Base-by-base conservation (phyloP, 805 yeast genomes). In the Debaryomyces tyrocola region DNA sequence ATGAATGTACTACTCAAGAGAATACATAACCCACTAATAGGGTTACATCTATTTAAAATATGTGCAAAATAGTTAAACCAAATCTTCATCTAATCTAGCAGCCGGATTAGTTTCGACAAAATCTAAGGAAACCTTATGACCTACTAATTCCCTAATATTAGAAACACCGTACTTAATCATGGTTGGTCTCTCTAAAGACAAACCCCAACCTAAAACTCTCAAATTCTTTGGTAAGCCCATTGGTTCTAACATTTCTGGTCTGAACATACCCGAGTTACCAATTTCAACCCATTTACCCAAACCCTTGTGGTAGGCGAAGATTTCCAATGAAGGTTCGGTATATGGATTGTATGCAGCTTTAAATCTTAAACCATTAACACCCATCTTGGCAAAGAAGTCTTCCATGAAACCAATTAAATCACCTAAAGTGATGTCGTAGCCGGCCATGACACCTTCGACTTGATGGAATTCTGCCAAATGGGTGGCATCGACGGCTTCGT, bases 391-490 rank as follows among this genome's bases (percentile, higher is more conserved):
- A 73, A 94, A 94, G 81, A 94, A 94, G 63, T 86, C 89, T 70
- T 94, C 92, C 99, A 94, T 91, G 82, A 94, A 94, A 31, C 97
- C 96, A 67, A 94, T 94, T 70, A 94, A 79, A 65, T 92, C 97
- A 53, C 99, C 99, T 59, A 94, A 76, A 6, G 99, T 91, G 58
- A 94, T 75, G 67, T 90, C 85, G 71, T 90, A 92, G 66, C 96
- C 99, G 28, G 98, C 99, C 63, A 94, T 78, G 45, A 94, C 99
- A 76, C 99, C 99, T 75, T 94, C 99, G 52, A 94, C 96, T 75
- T 94, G 99, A 73, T 94, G 98, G 79, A 94, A 94, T 75, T 94
- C 99, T 34, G 99, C 99, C 72, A 94, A 82, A 70, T 94, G 99
- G 14, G 99, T 94, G 44, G 98, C 98, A 67, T 94, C 99, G 43